Conservation (phyloP, 192 early-diverging fungal genomes). For the Chytriomyces confervae region DNA sequence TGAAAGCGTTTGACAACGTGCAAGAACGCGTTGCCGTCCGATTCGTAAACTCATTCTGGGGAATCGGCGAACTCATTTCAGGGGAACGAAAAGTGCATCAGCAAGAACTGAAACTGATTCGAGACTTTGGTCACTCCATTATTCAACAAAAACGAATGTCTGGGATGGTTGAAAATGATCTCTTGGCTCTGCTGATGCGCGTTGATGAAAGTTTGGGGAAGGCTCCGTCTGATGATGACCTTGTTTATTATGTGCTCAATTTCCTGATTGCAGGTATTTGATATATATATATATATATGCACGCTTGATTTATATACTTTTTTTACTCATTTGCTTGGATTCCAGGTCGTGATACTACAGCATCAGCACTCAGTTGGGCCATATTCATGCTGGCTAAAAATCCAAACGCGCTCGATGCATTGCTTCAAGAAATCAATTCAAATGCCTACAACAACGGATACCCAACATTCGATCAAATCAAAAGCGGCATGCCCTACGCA, state of each 20-base stretch:
- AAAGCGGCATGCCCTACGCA: conserved; percentile 56
- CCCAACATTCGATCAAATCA: conserved; percentile 48
- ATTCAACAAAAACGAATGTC: conserved; percentile 26
- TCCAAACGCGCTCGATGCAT: conserved; percentile 34
- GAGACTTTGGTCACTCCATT: conserved; percentile 35
- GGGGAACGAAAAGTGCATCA: not conserved
- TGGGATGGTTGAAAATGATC: conserved; percentile 27
- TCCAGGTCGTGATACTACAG: conserved; percentile 59
- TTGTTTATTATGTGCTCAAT: conserved; percentile 48
- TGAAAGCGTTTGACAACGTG: conserved; percentile 43
- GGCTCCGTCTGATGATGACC: conserved; percentile 33
- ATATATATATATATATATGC: not conserved
- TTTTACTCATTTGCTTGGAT: not conserved
- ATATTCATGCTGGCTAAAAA: conserved; percentile 51
- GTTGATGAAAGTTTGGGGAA: conserved; percentile 36
- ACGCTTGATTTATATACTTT: not conserved
- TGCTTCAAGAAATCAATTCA: conserved; percentile 37
- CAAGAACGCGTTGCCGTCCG: conserved; percentile 25
- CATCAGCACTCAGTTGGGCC: conserved; percentile 64
- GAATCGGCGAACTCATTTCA: not conserved
- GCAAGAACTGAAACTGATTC: conserved; percentile 26
- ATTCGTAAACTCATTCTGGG: conserved; percentile 36
- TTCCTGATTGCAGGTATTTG: conserved; percentile 48
- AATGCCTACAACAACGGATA: conserved; percentile 1
- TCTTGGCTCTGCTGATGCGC: conserved; percentile 43